phyloP scores from a whole-genome alignment of 2,329 filamentous ascomycete species.

The Aureobasidium sp. region DNA sequence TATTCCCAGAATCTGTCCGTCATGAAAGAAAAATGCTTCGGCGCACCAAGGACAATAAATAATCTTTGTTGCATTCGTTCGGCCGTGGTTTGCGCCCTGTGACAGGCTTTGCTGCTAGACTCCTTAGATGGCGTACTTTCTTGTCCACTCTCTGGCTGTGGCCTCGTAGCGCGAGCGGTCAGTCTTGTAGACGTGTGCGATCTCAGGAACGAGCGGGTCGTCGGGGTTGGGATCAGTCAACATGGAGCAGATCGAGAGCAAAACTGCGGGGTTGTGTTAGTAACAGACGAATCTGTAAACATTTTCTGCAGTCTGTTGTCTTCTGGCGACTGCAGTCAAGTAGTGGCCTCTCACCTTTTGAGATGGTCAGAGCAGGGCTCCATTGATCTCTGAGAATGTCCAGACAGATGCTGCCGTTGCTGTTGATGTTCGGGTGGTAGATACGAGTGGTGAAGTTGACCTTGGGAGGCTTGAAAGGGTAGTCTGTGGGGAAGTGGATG shows the following conservation, averaged over 20 bases:
- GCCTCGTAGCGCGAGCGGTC: conserved; percentile 93
- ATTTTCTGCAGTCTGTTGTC: neutral
- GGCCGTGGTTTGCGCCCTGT: conserved; percentile 3
- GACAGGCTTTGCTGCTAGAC: neutral
- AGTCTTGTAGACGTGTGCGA: conserved; percentile 99
- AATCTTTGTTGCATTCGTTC: neutral
- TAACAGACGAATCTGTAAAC: neutral
- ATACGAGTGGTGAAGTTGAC: conserved; percentile 99
- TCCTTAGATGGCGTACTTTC: conserved; percentile 89
- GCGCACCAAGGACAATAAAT: conserved; percentile 2
- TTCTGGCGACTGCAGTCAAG: neutral
- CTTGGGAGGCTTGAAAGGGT: conserved; percentile 99
- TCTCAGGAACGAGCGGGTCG: conserved; percentile 96
- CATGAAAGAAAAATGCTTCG: conserved; percentile 6
- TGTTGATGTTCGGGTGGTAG: conserved; percentile 99
- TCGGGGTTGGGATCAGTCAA: conserved; percentile 98
- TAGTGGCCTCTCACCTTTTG: conserved; percentile 63
- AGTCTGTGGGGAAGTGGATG: conserved; percentile 99
- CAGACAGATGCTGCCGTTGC: conserved; percentile 97
- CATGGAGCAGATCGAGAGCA: conserved; percentile 99
- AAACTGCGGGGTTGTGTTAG: conserved; percentile 51
- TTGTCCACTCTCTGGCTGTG: conserved; percentile 95
- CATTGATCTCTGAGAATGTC: conserved; percentile 98
- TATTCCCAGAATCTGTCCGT: conserved; percentile 4
- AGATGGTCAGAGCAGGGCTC: conserved; percentile 97